Evolutionary conservation across 768 basidiomycete species (phyloP), one percentile per base, ranked within the genome.

Genomic region (Pilatotrama ljubarskyi): DNA sequence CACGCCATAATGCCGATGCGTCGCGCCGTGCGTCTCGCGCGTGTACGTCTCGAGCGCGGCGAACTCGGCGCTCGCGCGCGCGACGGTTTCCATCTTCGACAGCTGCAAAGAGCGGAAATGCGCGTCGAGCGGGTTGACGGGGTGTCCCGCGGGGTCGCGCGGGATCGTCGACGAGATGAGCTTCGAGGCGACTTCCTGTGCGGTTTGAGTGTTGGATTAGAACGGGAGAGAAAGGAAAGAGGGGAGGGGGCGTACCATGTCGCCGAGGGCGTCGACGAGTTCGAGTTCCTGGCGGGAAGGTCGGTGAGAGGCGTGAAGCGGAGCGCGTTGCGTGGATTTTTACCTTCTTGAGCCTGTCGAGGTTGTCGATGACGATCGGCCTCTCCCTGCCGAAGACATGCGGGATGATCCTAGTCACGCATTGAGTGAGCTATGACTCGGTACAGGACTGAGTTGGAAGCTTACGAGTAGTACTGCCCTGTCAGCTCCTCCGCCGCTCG

Each of bases 241-340:
- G 35, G 44, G 1, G 20, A 51, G 20, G 11, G 8, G 40, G 53
- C 61, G 25, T 61, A 80, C 82, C 85, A 87, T 86, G 66, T 87
- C 84, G 2, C 84, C 83, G 22, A 87, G 78, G 18, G 84, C 82
- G 61, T 85, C 85, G 15, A 86, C 83, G 20, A 85, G 78, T n/a
- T 84, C 82, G 41, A 85, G 77, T 74, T 85, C 84, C 79, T 81
- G 65, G 13, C 35, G 18, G 20, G 17, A 35, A 10, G 13, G 29
- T 17, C 14, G 2, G n/a, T 63, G 35, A 26, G 55, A 22, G 8
- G 8, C 15, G 29, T 48, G 35, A 43, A 0, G 44, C 11, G 4
- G 25, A 13, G 44, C 36, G 15, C 0, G 14, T 9, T n/a, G 22
- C n/a, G n/a, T n/a, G n/a, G n/a, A n/a, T 13, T 56, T 53, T 15